Evolutionary conservation across 257 asterid species (phyloP).

Genomic region (Nyctanthes arbortristis): DNA sequence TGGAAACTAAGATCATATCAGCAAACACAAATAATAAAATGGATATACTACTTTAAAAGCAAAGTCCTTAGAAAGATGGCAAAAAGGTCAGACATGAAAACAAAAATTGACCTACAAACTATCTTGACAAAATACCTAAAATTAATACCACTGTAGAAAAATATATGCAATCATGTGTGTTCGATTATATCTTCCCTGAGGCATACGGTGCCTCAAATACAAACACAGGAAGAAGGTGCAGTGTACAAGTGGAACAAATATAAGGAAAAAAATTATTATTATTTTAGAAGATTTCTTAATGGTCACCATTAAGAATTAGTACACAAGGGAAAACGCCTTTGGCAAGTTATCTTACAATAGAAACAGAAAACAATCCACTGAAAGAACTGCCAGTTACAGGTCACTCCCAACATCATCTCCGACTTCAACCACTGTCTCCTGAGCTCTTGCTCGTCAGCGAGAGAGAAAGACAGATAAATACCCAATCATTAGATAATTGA

Average conservation of each 20-base stretch:
- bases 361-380: slow-evolving; percentile 92
- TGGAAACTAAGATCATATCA: slow-evolving; percentile 15
- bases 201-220: slow-evolving; percentile 38
- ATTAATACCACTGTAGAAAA: slow-evolving; percentile 22
- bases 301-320: slow-evolving; percentile 65
- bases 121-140: slow-evolving; percentile 16
- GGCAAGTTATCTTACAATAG: slow-evolving; percentile 96
- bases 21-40: slow-evolving; percentile 18
- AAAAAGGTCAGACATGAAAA: slow-evolving; percentile 5
- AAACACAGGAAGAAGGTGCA: slow-evolving; percentile 38
- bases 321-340: slow-evolving; percentile 75
- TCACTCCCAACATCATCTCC: slow-evolving; percentile 58
- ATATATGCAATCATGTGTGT: slow-evolving; percentile 28
- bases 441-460: slow-evolving; percentile 61
- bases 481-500: slow-evolving; percentile 76
- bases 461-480: slow-evolving; percentile 73
- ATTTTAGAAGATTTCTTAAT: slow-evolving; percentile 40
- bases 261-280: slow-evolving; percentile 26
- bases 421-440: slow-evolving; percentile 49
- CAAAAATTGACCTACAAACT: slow-evolving; percentile 24
- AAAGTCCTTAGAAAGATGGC: slow-evolving; percentile 20
- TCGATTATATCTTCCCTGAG: slow-evolving; percentile 29
- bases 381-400: slow-evolving; percentile 78
- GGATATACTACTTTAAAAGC: slow-evolving; percentile 12
- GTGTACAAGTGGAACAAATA: slow-evolving; percentile 27